Evolutionary conservation across 176 grass and related monocot genomes (phyloP), one percentile per base, ranked within the genome.

Genomic region (Lolium rigidum): DNA sequence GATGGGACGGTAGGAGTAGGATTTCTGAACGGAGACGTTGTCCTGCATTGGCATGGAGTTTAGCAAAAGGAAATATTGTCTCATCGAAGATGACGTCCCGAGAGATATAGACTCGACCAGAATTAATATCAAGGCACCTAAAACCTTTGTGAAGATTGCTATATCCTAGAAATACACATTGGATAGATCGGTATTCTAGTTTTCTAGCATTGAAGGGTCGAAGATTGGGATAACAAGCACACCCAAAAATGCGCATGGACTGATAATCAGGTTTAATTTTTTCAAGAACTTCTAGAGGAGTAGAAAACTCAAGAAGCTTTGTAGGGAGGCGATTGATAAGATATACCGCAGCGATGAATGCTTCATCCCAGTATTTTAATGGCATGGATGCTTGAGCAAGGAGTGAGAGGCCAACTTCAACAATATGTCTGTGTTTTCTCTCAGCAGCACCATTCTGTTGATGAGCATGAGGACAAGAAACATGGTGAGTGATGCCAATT

Each of bases 91-190:
- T 8, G 1, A 74, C 70, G 49, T 74, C 70, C 12, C 44, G 39
- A 0, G 69, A 71, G 0, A 71, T 71, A 10, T 71, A 71, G 0
- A 71, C 20, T 0, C 39, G 9, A 5, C 70, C n/a, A 0, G n/a
- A 24, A 9, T 44, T 22, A 1, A 74, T 13, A 15, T 74, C 70
- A 25, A 74, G 69, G 1, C 70, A 74, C 1, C 25, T 74, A 4
- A 74, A 74, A 3, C 70, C 70, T 25, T 74, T 50, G 47, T 74
- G 70, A 22, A 74, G 43, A 74, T 24, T 74, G 2, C 44, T 74
- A 8, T 74, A 74, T 2, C 44, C 70, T 24, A 74, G 10, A 49
- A 74, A 74, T 2, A 10, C 5, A 13, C 70, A 74, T 74, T 25
- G 70, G 0, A 5, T 49, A 2, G 70, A 74, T 7, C n/a, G 44